phyloP scores from a whole-genome alignment of 2,329 filamentous ascomycete species.

The Periconia sp. region DNA sequence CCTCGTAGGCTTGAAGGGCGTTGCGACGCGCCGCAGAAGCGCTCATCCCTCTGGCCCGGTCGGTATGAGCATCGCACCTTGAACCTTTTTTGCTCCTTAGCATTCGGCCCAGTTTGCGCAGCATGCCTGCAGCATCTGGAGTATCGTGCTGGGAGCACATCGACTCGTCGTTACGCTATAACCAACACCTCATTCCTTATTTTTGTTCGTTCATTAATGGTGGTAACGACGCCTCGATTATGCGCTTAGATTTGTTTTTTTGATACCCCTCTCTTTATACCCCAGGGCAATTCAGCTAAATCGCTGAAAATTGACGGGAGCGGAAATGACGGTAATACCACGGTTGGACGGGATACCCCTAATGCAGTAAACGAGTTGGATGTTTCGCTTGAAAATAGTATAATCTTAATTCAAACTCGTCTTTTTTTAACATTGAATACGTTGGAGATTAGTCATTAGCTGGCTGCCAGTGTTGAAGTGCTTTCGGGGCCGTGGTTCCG shows the following conservation, averaged over 20 bases:
- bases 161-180: background rate
- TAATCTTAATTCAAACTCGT: background rate
- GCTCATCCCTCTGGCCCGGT: conserved; percentile 12
- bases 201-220: conserved; percentile 12
- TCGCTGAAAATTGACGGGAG: background rate
- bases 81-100: background rate
- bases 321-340: conserved; percentile 7
- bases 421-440: background rate
- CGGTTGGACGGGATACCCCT: background rate
- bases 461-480: too few species aligned
- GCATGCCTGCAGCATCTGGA: background rate
- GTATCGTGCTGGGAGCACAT: background rate
- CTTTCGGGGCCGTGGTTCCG: too few species aligned
- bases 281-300: background rate
- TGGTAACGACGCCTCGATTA: conserved; percentile 7
- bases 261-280: conserved; percentile 28
- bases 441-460: background rate
- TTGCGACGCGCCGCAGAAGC: conserved; percentile 59
- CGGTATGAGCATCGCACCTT: background rate
- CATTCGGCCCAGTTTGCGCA: background rate
- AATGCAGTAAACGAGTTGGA: background rate
- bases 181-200: conserved; percentile 2
- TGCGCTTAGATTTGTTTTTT: conserved; percentile 18
- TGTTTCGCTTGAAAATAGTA: background rate
- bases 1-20: conserved; percentile 82